Base-by-base conservation (phyloP, 1,139 yeast species). In the Hemisphaericaspora xylanilytica region DNA sequence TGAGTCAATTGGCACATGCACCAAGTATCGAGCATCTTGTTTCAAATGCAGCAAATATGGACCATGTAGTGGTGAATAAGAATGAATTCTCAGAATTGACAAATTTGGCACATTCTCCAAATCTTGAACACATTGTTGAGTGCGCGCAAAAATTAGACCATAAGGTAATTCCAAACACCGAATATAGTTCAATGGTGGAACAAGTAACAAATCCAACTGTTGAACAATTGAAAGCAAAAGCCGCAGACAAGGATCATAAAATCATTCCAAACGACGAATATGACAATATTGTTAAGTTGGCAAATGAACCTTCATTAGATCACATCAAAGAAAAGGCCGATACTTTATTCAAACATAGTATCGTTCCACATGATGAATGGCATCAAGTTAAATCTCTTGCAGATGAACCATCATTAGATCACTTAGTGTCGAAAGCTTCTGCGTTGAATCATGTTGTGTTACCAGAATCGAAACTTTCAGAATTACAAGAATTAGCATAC, bases 351-450 rank as follows among this genome's bases (percentile, higher is more conserved):
- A 58, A 58, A 1, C 38, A 35, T 20, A 27, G 35, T 7, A 44
- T 61, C 11, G 46, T 67, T 1, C 43, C 57, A 1, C 29, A 51
- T 1, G 41, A 50, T 8, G 55, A 55, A 28, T 46, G 27, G 35
- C n/a, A 32, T 15, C 25, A 32, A 25, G 22, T 25, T 5, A 17
- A 24, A 11, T 6, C 16, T 12, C 28, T 12, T 16, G 52, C 39
- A 42, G 55, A 45, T 49, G 45, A 43, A 43, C 61, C 49, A 35
- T 41, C 50, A 0, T 16, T 58, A 21, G 55, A 51, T 1, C 52
- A 56, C 30, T 36, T 63, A 25, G 47, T 51, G 36, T 45, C 47
- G 5, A 62, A 59, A 39, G 58, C 64, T 10, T 31, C 40, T 12
- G 32, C 27, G 5, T 43, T 43, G n/a, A 44, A 34, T 14, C 29